Conservation (phyloP, 106 monocot species). For the Phalaenopsis aphrodite region DNA sequence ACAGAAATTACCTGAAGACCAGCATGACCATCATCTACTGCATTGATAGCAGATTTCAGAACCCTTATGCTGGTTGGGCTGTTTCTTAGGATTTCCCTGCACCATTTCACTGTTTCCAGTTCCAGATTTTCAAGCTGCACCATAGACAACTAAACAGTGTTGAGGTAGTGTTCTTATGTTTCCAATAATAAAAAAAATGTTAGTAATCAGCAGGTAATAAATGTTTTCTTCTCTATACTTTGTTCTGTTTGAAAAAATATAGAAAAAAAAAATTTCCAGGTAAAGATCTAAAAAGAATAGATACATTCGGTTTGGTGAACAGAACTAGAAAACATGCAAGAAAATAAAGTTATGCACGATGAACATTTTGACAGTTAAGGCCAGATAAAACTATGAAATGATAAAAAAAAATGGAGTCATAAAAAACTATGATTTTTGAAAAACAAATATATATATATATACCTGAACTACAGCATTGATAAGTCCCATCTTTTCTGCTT, state of each 20-base stretch:
- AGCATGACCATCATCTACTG: slow-evolving; percentile 95
- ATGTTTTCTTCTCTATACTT: too few species aligned
- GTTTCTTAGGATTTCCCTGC: slow-evolving; percentile 73
- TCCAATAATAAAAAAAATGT: neutral
- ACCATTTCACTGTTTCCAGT: slow-evolving; percentile 79
- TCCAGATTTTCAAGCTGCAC: slow-evolving; percentile 80
- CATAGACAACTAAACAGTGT: neutral
- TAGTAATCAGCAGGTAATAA: neutral
- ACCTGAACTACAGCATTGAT: slow-evolving; percentile 71
- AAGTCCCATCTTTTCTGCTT: slow-evolving; percentile 95
- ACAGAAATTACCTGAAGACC: slow-evolving; percentile 76
- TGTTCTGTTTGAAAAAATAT: too few species aligned
- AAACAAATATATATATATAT: slow-evolving; percentile 13
- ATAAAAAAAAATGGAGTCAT: neutral
- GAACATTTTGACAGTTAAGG: neutral
- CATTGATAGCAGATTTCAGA: slow-evolving; percentile 89
- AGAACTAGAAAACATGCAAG: neutral
- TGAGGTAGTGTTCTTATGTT: neutral
- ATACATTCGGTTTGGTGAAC: too few species aligned
- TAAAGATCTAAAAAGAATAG: too few species aligned
- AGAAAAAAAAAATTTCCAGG: too few species aligned
- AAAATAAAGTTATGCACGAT: neutral
- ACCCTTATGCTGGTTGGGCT: slow-evolving; percentile 91
- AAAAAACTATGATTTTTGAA: neutral
- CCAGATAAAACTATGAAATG: neutral